phyloP scores from a whole-genome alignment of 257 asterid genomes.

The Vinca minor region DNA sequence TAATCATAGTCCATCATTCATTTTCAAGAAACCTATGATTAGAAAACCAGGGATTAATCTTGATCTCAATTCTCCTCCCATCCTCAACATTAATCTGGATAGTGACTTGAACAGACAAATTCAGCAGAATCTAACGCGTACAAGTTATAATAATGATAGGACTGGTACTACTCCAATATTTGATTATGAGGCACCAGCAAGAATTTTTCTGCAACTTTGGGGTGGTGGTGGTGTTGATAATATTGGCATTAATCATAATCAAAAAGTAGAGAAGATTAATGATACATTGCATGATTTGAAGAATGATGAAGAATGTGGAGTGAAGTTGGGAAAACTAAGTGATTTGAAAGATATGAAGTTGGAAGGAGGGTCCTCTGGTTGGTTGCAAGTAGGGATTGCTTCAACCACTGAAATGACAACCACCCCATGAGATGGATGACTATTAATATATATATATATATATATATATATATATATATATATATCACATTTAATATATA shows the following conservation, averaged over 20 bases:
- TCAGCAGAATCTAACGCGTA: too few species aligned
- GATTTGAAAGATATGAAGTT: constrained; percentile 46
- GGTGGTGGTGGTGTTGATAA: not conserved
- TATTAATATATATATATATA: too few species aligned
- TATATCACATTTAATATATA: too few species aligned
- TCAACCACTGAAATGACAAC: constrained; percentile 29
- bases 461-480: too few species aligned
- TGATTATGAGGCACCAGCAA: constrained; percentile 20
- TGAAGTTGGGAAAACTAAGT: constrained; percentile 45
- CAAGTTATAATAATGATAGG: too few species aligned
- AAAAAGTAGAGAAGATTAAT: constrained; percentile 7
- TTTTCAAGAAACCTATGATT: constrained; percentile 35
- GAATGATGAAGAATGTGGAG: constrained; percentile 23
- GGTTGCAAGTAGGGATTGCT: constrained; percentile 81
- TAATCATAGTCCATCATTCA: constrained; percentile 20
- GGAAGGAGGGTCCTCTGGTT: constrained; percentile 44
- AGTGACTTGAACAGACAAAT: too few species aligned
- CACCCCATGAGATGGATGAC: constrained; percentile 7
- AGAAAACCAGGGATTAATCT: constrained; percentile 16
- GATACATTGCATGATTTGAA: constrained; percentile 5
- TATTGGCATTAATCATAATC: not conserved
- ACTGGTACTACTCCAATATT: too few species aligned
- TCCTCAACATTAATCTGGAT: too few species aligned
- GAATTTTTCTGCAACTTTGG: constrained; percentile 31
- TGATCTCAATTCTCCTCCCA: constrained; percentile 43